Evolutionary conservation across 371 early-diverging fungal species (phyloP).

Genomic region (Actinomucor elegans): DNA sequence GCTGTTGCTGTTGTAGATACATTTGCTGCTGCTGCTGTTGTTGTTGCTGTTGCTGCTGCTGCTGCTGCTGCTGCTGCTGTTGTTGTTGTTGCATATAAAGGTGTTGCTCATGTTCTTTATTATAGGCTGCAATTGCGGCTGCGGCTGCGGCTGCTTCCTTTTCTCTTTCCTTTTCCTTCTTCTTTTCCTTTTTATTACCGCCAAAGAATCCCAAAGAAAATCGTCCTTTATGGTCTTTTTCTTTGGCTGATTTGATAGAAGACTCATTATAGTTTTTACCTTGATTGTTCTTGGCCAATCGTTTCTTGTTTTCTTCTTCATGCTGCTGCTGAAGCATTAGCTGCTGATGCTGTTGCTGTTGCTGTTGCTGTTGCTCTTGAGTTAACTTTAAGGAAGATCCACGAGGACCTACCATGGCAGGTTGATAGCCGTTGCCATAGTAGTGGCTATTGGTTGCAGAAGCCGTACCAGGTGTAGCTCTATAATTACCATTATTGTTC

Average conservation of each 20-base stretch:
- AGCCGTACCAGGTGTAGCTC: background rate
- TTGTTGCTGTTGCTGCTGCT: slow-evolving; percentile 6
- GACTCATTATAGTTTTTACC: background rate
- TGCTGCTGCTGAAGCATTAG: background rate
- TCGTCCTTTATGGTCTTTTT: slow-evolving; percentile 9
- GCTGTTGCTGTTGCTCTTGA: slow-evolving; percentile 7
- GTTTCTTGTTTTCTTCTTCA: slow-evolving; percentile 10
- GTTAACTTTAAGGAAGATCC: slow-evolving; percentile 5
- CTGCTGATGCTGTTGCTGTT: slow-evolving; percentile 4
- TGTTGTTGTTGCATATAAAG: slow-evolving; percentile 1
- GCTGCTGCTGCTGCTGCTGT: slow-evolving; percentile 4
- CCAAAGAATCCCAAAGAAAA: slow-evolving; percentile 25
- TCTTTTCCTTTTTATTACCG: slow-evolving; percentile 25
- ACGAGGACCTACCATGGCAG: slow-evolving; percentile 4
- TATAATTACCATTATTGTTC: background rate
- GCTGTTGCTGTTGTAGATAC: slow-evolving; percentile 1
- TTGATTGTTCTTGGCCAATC: slow-evolving; percentile 1
- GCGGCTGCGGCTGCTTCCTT: background rate
- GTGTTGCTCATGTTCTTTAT: background rate
- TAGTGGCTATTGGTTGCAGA: background rate
- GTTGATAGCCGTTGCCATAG: slow-evolving; percentile 1
- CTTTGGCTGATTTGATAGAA: slow-evolving; percentile 5
- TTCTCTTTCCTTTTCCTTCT: slow-evolving; percentile 21
- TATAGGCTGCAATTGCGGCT: background rate
- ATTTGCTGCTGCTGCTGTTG: slow-evolving; percentile 5